Evolutionary conservation across 495 filamentous ascomycete genomes (phyloP), one percentile per base, ranked within the genome.

Genomic region (Penicillium fimorum): DNA sequence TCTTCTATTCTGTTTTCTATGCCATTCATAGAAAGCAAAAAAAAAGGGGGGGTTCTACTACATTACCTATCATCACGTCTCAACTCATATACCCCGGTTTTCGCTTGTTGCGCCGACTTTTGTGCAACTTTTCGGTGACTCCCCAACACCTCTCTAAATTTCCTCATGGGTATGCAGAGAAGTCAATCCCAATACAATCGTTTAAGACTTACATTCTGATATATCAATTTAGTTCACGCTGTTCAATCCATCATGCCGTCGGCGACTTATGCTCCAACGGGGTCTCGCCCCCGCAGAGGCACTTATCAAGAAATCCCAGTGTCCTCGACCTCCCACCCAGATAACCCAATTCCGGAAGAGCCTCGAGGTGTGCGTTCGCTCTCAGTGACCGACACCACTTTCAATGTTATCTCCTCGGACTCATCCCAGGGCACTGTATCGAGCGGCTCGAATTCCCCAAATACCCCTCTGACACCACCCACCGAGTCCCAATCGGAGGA

Each of bases 271-370:
- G 60, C 68, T 44, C 66, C 68, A 8, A 57, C 61, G 50, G 53
- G 61, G 33, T 24, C 63, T 33, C 68, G 62, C 47, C 52, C 61
- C 49, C 58, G 61, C 53, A 63, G 66, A 59, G 58, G 58, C 43
- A 69, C 69, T 15, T 65, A 68, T 57, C 64, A 63, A 50, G 65
- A 58, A 27, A 71, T 80, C 37, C 72, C 74, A n/a, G 64, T 75
- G 47, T 76, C 77, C 9, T 68, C 73, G 8, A 81, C 78, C 29
- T 80, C 76, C 35, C 82, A 84, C 65, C 81, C 82, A 11, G 67
- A 79, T 49, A 80, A 84, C 58, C 81, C 81, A 4, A 76, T 84
- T 53, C 82, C 82, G 48, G 72, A 77, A 64, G 81, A 84, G 59
- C 82, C 80, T 38, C 73, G 67, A 17, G 65, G 68, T 10, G 71